Conservation (phyloP, 345 rosid species). For the Conringia planisiliqua region DNA sequence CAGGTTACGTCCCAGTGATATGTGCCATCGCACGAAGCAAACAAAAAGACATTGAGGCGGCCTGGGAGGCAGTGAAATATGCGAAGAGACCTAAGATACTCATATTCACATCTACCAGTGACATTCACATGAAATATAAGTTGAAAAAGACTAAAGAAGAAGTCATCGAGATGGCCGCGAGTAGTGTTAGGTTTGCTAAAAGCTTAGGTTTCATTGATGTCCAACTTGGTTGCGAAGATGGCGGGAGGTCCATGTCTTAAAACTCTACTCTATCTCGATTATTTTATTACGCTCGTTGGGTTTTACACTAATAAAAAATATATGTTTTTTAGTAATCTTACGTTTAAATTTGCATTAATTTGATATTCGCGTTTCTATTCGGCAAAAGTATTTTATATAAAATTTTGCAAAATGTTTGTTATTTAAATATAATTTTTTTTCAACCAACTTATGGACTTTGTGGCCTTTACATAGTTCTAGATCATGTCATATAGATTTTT, state of each 20-base stretch:
- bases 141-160: constrained; percentile 67
- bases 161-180: constrained; percentile 67
- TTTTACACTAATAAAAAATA: neutral
- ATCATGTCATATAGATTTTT: neutral
- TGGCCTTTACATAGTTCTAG: neutral
- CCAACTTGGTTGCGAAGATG: constrained; percentile 88
- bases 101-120: constrained; percentile 81
- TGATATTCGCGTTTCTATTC: neutral
- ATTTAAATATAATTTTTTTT: neutral
- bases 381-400: neutral
- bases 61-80: constrained; percentile 84
- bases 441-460: neutral
- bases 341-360: no score
- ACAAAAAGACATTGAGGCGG: constrained; percentile 53
- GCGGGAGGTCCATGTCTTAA: constrained; percentile 55
- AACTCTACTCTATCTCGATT: neutral
- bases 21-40: constrained; percentile 78
- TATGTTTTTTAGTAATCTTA: neutral
- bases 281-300: neutral
- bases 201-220: constrained; percentile 79
- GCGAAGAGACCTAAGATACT: constrained; percentile 77
- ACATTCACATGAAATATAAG: constrained; percentile 78
- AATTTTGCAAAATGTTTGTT: neutral
- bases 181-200: constrained; percentile 57
- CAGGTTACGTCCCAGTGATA: constrained; percentile 81